Evolutionary conservation across 192 early-diverging fungal species (phyloP).

Genomic region (Backusella tarrabulga): DNA sequence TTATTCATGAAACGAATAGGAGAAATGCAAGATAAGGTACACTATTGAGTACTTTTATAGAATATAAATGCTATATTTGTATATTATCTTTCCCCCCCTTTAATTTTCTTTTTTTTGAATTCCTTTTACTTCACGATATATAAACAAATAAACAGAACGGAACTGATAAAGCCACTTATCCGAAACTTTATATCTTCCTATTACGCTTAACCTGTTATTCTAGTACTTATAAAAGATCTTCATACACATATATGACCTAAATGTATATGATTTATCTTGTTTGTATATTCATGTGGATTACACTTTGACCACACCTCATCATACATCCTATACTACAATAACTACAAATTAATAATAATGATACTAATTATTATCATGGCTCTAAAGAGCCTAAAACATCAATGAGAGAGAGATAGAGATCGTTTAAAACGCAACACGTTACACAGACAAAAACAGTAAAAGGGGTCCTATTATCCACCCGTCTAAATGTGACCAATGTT

Average conservation of each 20-base stretch:
- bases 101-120: neutral
- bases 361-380: neutral
- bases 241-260: neutral
- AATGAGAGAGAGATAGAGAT: neutral
- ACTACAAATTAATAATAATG: neutral
- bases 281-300: neutral
- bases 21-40: slow-evolving; percentile 2
- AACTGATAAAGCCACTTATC: neutral
- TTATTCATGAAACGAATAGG: neutral
- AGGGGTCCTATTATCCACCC: slow-evolving; percentile 3
- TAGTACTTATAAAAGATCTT: neutral
- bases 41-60: neutral
- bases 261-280: neutral
- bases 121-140: neutral
- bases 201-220: neutral
- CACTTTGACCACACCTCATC: neutral
- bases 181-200: neutral
- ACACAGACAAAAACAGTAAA: neutral
- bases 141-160: neutral
- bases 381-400: neutral
- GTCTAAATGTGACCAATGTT: slow-evolving; percentile 1
- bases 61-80: slow-evolving; percentile 9
- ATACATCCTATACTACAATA: neutral
- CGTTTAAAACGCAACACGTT: neutral
- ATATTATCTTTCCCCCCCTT: neutral